Evolutionary conservation across 345 rosid genomes (phyloP).

Genomic region (Camelina hispida): DNA sequence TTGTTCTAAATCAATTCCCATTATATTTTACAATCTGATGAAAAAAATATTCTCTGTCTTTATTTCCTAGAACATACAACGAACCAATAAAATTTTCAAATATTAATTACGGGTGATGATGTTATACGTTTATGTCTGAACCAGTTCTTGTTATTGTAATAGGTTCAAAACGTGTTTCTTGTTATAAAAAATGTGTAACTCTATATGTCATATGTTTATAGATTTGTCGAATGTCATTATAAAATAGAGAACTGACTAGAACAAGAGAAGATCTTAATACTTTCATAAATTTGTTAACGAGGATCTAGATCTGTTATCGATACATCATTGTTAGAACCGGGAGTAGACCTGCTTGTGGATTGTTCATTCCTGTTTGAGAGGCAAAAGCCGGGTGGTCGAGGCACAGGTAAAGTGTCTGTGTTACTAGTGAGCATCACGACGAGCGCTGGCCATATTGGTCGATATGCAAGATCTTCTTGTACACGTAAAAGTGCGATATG

Average conservation of each 20-base stretch:
- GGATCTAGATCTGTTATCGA: slow-evolving; percentile 14
- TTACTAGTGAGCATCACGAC: slow-evolving; percentile 47
- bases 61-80: no score
- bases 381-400: slow-evolving; percentile 37
- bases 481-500: slow-evolving; percentile 18
- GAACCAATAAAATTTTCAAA: no score
- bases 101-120: no score
- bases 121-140: no score
- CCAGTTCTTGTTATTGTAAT: no score
- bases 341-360: background rate
- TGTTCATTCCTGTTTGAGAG: background rate
- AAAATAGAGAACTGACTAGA: background rate
- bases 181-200: no score
- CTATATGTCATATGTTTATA: no score
- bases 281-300: background rate
- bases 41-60: no score
- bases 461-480: slow-evolving; percentile 28
- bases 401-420: slow-evolving; percentile 39
- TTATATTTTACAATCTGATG: no score
- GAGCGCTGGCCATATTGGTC: slow-evolving; percentile 36
- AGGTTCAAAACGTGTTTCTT: no score
- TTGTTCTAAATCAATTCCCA: no score
- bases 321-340: slow-evolving; percentile 1
- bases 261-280: slow-evolving; percentile 10
- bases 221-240: no score